Percentiles rank a stretch among this genome's conserved stretches.
phyloP scores from a whole-genome alignment of 441 rosid genomes.

The Arabidopsis hybrid region DNA sequence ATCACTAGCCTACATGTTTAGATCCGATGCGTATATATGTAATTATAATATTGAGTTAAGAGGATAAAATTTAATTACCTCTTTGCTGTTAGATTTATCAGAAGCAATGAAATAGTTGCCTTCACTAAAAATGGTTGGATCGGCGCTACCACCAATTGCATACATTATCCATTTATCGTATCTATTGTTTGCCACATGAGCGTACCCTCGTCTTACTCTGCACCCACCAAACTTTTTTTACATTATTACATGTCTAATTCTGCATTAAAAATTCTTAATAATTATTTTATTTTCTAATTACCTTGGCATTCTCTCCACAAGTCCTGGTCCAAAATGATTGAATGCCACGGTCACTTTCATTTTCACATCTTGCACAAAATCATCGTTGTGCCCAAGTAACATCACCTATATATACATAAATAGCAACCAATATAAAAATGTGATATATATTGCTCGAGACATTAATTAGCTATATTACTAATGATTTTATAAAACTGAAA shows the following conservation, averaged over 20 bases:
- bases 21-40: not conserved
- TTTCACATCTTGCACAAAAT: constrained; percentile 56
- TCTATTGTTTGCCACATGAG: constrained; percentile 76
- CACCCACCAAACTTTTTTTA: constrained; percentile 8
- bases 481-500: not conserved
- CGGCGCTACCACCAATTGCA: constrained; percentile 73
- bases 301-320: constrained; percentile 92
- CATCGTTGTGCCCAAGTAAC: constrained; percentile 63
- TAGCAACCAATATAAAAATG: constrained; percentile 14
- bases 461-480: not conserved
- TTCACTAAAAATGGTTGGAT: constrained; percentile 76
- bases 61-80: constrained; percentile 42
- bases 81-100: constrained; percentile 36
- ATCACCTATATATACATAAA: constrained; percentile 38
- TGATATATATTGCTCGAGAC: constrained; percentile 17
- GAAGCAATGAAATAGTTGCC: constrained; percentile 73
- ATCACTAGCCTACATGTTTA: too few species aligned
- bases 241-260: constrained; percentile 9
- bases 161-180: constrained; percentile 76
- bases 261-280: not conserved
- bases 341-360: constrained; percentile 80
- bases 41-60: not conserved
- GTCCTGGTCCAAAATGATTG: constrained; percentile 87
- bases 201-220: constrained; percentile 75
- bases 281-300: constrained; percentile 5